Evolutionary conservation across 2,329 filamentous ascomycete species (phyloP), one percentile per base, ranked within the genome.

Genomic region (Davidsoniella virescens): DNA sequence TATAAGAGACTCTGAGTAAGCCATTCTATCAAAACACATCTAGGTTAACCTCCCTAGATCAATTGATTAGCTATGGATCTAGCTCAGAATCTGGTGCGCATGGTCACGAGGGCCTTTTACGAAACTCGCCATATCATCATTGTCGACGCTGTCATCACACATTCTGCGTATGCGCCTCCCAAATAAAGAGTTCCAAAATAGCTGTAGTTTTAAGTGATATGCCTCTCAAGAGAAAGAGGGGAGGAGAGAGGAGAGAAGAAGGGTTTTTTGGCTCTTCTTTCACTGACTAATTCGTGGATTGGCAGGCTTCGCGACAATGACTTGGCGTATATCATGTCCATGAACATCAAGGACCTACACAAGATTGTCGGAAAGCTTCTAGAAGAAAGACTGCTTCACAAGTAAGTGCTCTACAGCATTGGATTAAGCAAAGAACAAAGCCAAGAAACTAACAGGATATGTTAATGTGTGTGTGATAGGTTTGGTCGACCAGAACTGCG

Each of bases 311-410:
- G 87, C 60, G 85, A 94, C 61, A 82, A 87, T 60, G 92, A 98
- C 60, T 72, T 98, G 55, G 84, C 85, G 41, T 82, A 87, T 59
- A 71, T 96, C 20, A 82, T 95, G 66, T 82, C 82, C 55, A 87
- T 93, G 67, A 90, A 94, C 62, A 80, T 81, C 39, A 96, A 98
- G 63, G 85, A 93, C 59, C 74, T 96, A 41, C 87, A 92, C 62
- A 93, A 90, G 63, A 76, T 94, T 26, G 90, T 86, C 63, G 87
- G 83, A 54, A 83, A 80, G 59, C 73, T 98, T 48, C 79, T 80
- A 57, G 87, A 94, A 62, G 87, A 93, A 61, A 82, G 90, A 49
- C 79, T 98, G 5, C 33, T 56, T 17, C 55, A 55, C 29, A 54
- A 56, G 53, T 54, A 50, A 14, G 50, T 47, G 42, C 83, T 94